Evolutionary conservation across 2,329 filamentous ascomycete genomes (phyloP).

Genomic region (Allantophomopsis lycopodina): DNA sequence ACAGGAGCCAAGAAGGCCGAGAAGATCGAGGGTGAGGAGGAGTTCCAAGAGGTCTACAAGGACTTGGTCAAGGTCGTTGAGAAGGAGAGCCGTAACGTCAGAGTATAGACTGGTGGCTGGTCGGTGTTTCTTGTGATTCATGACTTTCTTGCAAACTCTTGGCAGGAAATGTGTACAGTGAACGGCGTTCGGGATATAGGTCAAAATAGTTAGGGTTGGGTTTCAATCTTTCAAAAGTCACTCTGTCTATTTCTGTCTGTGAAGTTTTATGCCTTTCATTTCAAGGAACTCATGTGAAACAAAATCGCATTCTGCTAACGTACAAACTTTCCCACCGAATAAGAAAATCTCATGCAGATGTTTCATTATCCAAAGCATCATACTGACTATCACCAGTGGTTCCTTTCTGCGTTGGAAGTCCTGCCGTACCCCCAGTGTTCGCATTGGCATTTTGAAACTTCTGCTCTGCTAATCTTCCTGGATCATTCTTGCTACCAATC

Average conservation of each 20-base stretch:
- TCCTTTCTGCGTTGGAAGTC: constrained; percentile 10
- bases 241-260: no score
- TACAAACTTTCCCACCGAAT: no score
- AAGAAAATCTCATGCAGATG: constrained; percentile 5
- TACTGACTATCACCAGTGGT: constrained; percentile 7
- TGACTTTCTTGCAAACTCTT: neutral
- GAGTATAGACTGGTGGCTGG: constrained; percentile 10
- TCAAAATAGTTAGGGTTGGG: no score
- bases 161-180: neutral
- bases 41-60: constrained; percentile 49
- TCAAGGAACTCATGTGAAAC: no score
- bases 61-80: constrained; percentile 51
- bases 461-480: constrained; percentile 28
- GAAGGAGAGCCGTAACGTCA: constrained; percentile 44
- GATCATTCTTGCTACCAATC: constrained; percentile 33
- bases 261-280: no score
- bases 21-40: constrained; percentile 35
- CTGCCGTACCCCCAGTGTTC: constrained; percentile 5
- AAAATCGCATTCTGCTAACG: no score
- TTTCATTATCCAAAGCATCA: constrained; percentile 8
- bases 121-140: neutral
- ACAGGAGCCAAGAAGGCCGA: constrained; percentile 21
- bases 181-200: neutral
- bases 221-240: neutral
- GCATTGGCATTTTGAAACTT: constrained; percentile 21